These are phyloP conservation scores for Daldinia loculata DNA, from an alignment of 495 filamentous ascomycete species.

Conservation along the genomic window DNA sequence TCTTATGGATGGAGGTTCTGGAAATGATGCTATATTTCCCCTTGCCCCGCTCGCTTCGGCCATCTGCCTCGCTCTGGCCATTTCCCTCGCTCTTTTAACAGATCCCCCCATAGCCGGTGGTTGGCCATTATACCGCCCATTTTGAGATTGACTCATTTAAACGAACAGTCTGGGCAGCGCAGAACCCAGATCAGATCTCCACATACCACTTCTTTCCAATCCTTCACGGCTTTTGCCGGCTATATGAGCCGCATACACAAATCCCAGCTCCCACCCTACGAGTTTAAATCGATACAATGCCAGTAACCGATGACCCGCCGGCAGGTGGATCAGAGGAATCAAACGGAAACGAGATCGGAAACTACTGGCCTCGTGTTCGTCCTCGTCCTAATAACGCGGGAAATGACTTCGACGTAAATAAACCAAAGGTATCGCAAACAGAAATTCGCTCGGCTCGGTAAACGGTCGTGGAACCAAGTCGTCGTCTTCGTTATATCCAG, in stretches of 20 bases:
- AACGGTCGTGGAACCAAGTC: slow-evolving; percentile 50
- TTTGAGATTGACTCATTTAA: slow-evolving; percentile 60
- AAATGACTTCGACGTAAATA: slow-evolving; percentile 38
- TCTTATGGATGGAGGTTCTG: slow-evolving; percentile 40
- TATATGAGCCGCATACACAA: slow-evolving; percentile 46
- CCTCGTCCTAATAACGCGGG: slow-evolving; percentile 21
- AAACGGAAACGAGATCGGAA: slow-evolving; percentile 34
- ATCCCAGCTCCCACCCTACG: slow-evolving; percentile 18
- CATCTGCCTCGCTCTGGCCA: slow-evolving; percentile 47
- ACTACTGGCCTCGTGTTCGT: slow-evolving; percentile 31
- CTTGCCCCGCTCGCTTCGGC: slow-evolving; percentile 46
- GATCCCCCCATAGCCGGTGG: slow-evolving; percentile 50
- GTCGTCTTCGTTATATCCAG: slow-evolving; percentile 47
- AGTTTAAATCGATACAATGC: slow-evolving; percentile 35
- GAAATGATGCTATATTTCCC: slow-evolving; percentile 34
- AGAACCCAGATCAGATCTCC: slow-evolving; percentile 33
- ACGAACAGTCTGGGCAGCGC: slow-evolving; percentile 29
- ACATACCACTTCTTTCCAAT: slow-evolving; percentile 41
- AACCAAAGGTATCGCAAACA: slow-evolving; percentile 43
- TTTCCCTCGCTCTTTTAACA: slow-evolving; percentile 58
- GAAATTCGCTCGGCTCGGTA: slow-evolving; percentile 36
- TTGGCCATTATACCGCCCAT: slow-evolving; percentile 59
- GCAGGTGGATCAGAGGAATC: slow-evolving; percentile 27
- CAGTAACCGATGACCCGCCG: slow-evolving; percentile 32
- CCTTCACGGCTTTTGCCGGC: slow-evolving; percentile 28